Conservation (phyloP, 345 rosid genomes). For the Hibiscus mutabilis region DNA sequence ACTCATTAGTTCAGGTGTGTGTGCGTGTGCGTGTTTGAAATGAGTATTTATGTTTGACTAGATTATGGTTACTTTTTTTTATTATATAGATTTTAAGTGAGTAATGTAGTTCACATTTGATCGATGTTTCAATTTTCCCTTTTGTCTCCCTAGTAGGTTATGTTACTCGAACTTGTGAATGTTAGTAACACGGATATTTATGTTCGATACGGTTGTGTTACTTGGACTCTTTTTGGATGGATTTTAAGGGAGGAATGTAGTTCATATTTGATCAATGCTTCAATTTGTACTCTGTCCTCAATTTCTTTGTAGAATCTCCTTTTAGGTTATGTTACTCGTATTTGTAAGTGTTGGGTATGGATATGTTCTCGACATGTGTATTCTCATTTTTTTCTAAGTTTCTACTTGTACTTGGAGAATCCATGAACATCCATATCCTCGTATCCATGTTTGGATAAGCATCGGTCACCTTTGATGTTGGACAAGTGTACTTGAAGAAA, state of each 20-base stretch:
- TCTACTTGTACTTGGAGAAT: background rate
- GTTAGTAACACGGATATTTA: too few species aligned
- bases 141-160: background rate
- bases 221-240: background rate
- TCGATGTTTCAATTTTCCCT: background rate
- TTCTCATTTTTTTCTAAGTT: background rate
- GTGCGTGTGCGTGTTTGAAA: too few species aligned
- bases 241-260: background rate
- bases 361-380: background rate
- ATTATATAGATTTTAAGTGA: background rate
- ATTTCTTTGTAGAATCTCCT: conserved; percentile 8
- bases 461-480: background rate
- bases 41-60: too few species aligned
- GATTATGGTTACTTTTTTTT: too few species aligned
- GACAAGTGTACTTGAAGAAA: background rate
- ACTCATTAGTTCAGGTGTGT: too few species aligned
- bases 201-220: background rate
- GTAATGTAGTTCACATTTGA: background rate
- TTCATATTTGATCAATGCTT: background rate
- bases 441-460: background rate
- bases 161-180: background rate
- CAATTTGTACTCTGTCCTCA: background rate
- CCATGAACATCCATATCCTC: background rate
- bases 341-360: background rate
- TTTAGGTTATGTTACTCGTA: too few species aligned